Conservation (phyloP, 1,139 yeast species). For the Debaryomyces fabryi region DNA sequence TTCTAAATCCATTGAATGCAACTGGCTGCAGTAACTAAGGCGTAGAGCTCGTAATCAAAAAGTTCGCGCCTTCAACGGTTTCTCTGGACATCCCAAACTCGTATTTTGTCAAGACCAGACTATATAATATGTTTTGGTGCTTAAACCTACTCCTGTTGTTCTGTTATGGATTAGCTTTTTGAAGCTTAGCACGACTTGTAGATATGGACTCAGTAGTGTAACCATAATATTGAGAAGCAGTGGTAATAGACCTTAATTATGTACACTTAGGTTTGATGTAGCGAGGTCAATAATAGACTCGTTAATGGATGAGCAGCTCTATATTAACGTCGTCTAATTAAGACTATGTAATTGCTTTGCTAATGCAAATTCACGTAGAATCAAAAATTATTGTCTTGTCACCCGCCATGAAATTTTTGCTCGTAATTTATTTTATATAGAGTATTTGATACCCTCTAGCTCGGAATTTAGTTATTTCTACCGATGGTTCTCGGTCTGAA, state of each 20-base stretch:
- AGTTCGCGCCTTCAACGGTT: not conserved
- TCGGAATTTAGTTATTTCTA: not conserved
- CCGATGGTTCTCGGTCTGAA: not conserved
- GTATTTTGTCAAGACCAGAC: not conserved
- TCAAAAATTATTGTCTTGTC: not conserved
- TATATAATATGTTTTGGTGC: not conserved
- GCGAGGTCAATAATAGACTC: not conserved
- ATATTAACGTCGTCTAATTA: not conserved
- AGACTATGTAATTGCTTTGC: not conserved
- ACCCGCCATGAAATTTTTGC: not conserved
- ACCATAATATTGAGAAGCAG: too few relatives aligned
- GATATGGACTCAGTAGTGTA: too few relatives aligned
- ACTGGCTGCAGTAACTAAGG: not conserved
- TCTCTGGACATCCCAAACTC: not conserved
- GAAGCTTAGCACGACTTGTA: not conserved
- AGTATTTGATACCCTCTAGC: not conserved
- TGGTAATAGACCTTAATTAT: too few relatives aligned
- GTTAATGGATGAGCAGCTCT: not conserved
- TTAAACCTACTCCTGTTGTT: not conserved
- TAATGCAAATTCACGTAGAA: not conserved
- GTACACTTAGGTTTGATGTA: not conserved
- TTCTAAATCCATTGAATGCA: too few relatives aligned
- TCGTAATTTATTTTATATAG: conserved; percentile 1
- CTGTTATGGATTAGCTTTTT: not conserved
- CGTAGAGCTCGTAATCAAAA: not conserved